Percentiles rank a stretch among this genome's conserved stretches.
These are phyloP conservation scores for Aspergillus ruber DNA, from an alignment of 2,329 filamentous ascomycete genomes.

Conservation along the genomic window DNA sequence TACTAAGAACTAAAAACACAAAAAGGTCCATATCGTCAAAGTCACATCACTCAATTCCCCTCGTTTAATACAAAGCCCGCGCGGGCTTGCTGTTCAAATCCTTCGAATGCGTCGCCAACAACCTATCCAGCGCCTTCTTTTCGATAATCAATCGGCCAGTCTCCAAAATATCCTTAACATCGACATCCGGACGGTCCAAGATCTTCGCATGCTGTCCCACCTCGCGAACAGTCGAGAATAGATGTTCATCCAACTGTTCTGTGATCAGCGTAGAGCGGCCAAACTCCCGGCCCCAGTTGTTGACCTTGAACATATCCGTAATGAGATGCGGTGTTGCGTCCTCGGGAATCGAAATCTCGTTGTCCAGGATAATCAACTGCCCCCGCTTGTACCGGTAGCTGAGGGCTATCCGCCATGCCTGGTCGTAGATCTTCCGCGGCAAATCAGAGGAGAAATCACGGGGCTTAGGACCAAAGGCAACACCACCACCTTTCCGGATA, in stretches of 20 bases:
- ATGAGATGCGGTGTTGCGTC: conserved; percentile 51
- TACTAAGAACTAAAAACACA: conserved; percentile 9
- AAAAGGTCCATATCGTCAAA: conserved; percentile 4
- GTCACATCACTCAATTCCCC: background rate
- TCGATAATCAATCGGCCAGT: conserved; percentile 81
- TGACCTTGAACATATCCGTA: conserved; percentile 60
- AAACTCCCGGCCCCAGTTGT: conserved; percentile 61
- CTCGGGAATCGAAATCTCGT: conserved; percentile 62
- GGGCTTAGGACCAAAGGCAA: conserved; percentile 81
- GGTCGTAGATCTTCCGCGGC: conserved; percentile 85
- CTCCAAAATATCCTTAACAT: conserved; percentile 91
- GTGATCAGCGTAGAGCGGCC: conserved; percentile 75
- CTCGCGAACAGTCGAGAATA: conserved; percentile 62
- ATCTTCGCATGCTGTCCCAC: conserved; percentile 62
- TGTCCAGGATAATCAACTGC: conserved; percentile 78
- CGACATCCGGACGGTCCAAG: conserved; percentile 68
- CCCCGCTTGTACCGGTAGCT: conserved; percentile 85
- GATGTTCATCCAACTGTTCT: conserved; percentile 50
- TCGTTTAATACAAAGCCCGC: conserved; percentile 26
- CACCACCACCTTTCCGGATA: conserved; percentile 76
- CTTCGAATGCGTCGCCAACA: conserved; percentile 60
- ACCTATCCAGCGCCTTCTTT: conserved; percentile 66
- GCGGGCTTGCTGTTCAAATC: conserved; percentile 31
- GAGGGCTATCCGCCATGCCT: conserved; percentile 89
- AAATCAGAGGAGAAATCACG: conserved; percentile 82